phyloP scores from a whole-genome alignment of 1,284 basidiomycete genomes.

The Crucibulum parvulum region DNA sequence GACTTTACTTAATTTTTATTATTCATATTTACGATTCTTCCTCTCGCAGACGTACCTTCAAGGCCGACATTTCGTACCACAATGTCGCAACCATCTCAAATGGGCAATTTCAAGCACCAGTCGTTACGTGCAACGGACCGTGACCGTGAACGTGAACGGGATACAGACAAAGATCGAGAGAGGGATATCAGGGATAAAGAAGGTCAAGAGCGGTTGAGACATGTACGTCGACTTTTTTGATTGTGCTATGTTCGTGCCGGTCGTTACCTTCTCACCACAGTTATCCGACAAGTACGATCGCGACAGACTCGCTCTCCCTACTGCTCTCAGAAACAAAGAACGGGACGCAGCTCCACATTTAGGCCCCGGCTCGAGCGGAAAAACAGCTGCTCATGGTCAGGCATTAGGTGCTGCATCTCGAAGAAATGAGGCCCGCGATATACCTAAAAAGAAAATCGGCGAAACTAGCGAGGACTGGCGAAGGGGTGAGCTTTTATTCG shows the following conservation, averaged over 20 bases:
- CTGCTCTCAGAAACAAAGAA: conserved; percentile 64
- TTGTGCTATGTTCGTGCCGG: conserved; percentile 7
- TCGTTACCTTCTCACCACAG: conserved; percentile 39
- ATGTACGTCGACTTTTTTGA: conserved; percentile 50
- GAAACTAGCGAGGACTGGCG: conserved; percentile 83
- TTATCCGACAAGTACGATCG: conserved; percentile 87
- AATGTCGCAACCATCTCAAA: conserved; percentile 82
- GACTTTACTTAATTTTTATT: conserved; percentile 3
- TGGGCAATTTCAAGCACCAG: conserved; percentile 90
- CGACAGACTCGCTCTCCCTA: conserved; percentile 69
- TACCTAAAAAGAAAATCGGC: conserved; percentile 68
- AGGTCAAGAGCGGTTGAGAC: conserved; percentile 77
- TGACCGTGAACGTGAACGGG: conserved; percentile 56
- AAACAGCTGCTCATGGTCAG: conserved; percentile 48
- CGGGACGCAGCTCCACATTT: conserved; percentile 74
- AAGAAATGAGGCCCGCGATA: conserved; percentile 63
- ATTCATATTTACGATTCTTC: conserved; percentile 5
- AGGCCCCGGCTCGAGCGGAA: conserved; percentile 47
- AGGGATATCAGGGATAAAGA: conserved; percentile 73
- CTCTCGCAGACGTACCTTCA: conserved; percentile 53
- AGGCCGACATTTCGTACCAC: conserved; percentile 75
- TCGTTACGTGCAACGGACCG: conserved; percentile 74
- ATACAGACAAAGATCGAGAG: conserved; percentile 67
- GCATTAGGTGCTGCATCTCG: conserved; percentile 48
- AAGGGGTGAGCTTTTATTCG: conserved; percentile 58